Evolutionary conservation across 1,139 yeast genomes (phyloP).

Genomic region (Zygoascus meyerae): DNA sequence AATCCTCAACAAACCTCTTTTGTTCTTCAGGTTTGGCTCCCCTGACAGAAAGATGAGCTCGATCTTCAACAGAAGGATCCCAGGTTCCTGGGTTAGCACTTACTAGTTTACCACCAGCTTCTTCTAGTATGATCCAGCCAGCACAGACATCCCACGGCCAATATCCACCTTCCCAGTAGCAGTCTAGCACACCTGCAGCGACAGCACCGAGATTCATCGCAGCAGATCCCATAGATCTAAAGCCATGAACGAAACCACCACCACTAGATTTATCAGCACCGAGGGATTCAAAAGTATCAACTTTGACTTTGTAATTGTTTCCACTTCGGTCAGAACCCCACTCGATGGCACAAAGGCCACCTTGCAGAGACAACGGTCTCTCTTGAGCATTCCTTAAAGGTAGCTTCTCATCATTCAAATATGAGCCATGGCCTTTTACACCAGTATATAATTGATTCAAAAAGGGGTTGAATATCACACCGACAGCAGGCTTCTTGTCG

Average conservation of each 20-base stretch:
- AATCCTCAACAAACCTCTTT: constrained; percentile 41
- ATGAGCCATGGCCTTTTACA: constrained; percentile 49
- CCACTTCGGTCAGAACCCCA: constrained; percentile 56
- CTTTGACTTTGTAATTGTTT: constrained; percentile 43
- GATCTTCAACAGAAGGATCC: constrained; percentile 44
- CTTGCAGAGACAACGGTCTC: constrained; percentile 40
- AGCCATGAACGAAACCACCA: constrained; percentile 53
- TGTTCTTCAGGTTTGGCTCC: constrained; percentile 41
- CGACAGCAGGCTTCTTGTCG: constrained; percentile 47
- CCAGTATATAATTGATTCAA: constrained; percentile 46
- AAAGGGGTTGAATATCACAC: constrained; percentile 55
- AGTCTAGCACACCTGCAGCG: constrained; percentile 51
- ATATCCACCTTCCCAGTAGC: constrained; percentile 63
- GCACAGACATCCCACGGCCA: constrained; percentile 64
- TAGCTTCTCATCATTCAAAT: constrained; percentile 40
- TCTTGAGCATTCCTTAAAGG: constrained; percentile 35
- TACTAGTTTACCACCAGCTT: constrained; percentile 52
- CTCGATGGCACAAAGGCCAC: constrained; percentile 52
- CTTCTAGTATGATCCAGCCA: constrained; percentile 54
- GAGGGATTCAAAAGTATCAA: constrained; percentile 42
- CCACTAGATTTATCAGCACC: constrained; percentile 39
- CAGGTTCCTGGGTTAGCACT: constrained; percentile 48
- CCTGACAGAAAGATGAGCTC: constrained; percentile 50
- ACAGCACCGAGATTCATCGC: constrained; percentile 53
- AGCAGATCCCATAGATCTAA: constrained; percentile 53